Percentiles rank a stretch among this genome's conserved stretches.
These are phyloP conservation scores for Xylaria sp. DNA, from an alignment of 2,329 filamentous ascomycete genomes.

Conservation along the genomic window DNA sequence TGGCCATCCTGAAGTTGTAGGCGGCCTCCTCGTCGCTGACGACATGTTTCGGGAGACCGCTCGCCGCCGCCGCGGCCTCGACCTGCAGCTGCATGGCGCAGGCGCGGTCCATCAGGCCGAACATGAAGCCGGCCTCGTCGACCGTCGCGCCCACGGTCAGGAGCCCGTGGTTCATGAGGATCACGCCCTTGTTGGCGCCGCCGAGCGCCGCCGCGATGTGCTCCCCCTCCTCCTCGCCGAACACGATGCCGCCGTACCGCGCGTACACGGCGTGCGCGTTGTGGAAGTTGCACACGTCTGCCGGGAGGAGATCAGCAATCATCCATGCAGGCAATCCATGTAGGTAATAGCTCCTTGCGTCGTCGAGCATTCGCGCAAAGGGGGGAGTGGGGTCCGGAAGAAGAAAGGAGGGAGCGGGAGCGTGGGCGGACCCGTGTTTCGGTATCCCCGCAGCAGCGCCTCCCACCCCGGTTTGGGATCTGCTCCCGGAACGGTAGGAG, in stretches of 20 bases:
- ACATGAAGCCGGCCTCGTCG: slow-evolving; percentile 73
- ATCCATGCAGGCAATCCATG: too few relatives aligned
- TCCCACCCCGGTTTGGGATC: background rate
- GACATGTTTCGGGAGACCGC: slow-evolving; percentile 44
- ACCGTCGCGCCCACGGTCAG: slow-evolving; percentile 72
- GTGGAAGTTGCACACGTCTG: slow-evolving; percentile 66
- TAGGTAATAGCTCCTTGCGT: too few relatives aligned
- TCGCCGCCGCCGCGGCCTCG: slow-evolving; percentile 62
- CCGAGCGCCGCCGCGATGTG: slow-evolving; percentile 67
- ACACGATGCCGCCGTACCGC: slow-evolving; percentile 53
- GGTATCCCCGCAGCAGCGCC: too few relatives aligned
- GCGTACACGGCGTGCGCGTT: slow-evolving; percentile 67
- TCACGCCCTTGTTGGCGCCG: slow-evolving; percentile 57
- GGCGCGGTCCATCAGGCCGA: slow-evolving; percentile 68
- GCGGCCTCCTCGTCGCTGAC: slow-evolving; percentile 46
- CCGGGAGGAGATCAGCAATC: background rate
- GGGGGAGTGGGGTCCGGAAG: background rate
- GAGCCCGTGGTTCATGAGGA: slow-evolving; percentile 73
- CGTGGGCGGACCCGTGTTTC: background rate
- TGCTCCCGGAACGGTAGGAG: slow-evolving; percentile 2
- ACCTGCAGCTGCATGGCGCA: slow-evolving; percentile 70
- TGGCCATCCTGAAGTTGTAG: slow-evolving; percentile 44
- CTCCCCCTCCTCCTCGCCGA: slow-evolving; percentile 66
- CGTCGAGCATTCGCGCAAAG: too few relatives aligned
- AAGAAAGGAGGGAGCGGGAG: background rate